A percentile compares a stretch with the other conserved stretches of the same genome.
Evolutionary conservation across 1,139 yeast genomes (phyloP).

Genomic region (Nakaseomyces kungkrabaensis): DNA sequence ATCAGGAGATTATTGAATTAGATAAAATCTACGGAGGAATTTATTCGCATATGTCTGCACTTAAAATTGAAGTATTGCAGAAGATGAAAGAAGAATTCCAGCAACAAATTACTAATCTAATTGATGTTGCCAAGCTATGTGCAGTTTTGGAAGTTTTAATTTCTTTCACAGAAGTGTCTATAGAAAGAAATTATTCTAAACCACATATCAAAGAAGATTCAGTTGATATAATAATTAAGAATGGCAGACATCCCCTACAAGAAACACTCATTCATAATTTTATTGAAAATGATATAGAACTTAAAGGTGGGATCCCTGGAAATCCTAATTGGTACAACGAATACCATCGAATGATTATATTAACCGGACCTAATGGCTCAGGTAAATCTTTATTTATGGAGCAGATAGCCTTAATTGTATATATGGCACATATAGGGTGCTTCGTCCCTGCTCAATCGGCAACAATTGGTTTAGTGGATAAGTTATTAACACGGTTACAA

Average conservation of each 20-base stretch:
- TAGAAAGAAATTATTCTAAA: constrained; percentile 27
- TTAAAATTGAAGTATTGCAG: constrained; percentile 36
- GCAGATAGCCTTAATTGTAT: constrained; percentile 37
- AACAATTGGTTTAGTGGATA: constrained; percentile 37
- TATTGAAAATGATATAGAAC: constrained; percentile 32
- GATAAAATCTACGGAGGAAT: constrained; percentile 37
- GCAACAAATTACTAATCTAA: constrained; percentile 14
- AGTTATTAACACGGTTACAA: constrained; percentile 35
- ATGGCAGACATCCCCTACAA: constrained; percentile 36
- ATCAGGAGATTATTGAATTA: constrained; percentile 25
- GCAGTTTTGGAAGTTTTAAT: constrained; percentile 35
- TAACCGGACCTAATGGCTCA: constrained; percentile 46
- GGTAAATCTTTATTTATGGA: constrained; percentile 41
- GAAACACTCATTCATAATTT: constrained; percentile 32
- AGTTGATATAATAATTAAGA: constrained; percentile 14
- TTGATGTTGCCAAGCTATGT: constrained; percentile 17
- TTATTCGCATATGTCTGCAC: constrained; percentile 33
- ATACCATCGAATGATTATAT: constrained; percentile 20
- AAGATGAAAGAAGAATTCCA: constrained; percentile 29
- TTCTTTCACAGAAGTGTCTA: constrained; percentile 33
- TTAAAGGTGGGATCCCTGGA: constrained; percentile 17
- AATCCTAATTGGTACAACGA: constrained; percentile 6
- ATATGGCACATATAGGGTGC: constrained; percentile 40
- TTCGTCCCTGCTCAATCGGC: constrained; percentile 40
- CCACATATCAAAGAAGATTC: constrained; percentile 33